Conservation (phyloP, 495 filamentous ascomycete genomes). For the Talaromyces nanjingensis region DNA sequence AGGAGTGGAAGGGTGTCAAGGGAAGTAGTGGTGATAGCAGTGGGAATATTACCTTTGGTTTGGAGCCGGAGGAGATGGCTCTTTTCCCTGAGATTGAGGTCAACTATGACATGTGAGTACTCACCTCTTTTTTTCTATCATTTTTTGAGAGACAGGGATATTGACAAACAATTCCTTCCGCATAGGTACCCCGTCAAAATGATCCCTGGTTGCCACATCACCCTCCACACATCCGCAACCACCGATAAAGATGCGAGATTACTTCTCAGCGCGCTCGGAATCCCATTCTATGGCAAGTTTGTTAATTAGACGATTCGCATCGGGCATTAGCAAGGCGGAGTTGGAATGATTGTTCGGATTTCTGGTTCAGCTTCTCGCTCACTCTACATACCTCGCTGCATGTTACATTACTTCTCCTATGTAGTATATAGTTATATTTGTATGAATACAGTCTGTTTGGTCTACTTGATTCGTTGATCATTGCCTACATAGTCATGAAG, state of each 20-base stretch:
- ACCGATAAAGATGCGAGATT: conserved; percentile 88
- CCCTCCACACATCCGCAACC: conserved; percentile 78
- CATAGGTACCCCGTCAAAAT: conserved; percentile 75
- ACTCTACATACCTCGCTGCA: not conserved
- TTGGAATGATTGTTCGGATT: not conserved
- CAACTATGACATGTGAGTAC: conserved; percentile 80
- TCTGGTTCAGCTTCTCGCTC: not conserved
- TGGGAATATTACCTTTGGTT: conserved; percentile 80
- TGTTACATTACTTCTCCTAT: not conserved
- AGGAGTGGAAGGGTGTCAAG: conserved; percentile 82
- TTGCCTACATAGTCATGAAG: too few species aligned
- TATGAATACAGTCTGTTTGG: conserved; percentile 10
- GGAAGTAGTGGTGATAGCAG: conserved; percentile 73
- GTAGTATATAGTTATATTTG: conserved; percentile 8
- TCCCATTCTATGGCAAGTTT: conserved; percentile 73
- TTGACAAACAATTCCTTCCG: conserved; percentile 13
- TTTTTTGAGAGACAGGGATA: not conserved
- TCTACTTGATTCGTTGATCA: not conserved
- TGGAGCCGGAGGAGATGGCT: conserved; percentile 62
- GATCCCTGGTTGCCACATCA: conserved; percentile 86
- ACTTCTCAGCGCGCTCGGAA: conserved; percentile 70
- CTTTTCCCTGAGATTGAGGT: conserved; percentile 89
- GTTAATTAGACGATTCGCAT: conserved; percentile 33
- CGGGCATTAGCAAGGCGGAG: not conserved
- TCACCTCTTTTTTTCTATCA: not conserved